Base-by-base conservation (phyloP, 2,329 filamentous ascomycete species). In the Alternaria tenuissima region DNA sequence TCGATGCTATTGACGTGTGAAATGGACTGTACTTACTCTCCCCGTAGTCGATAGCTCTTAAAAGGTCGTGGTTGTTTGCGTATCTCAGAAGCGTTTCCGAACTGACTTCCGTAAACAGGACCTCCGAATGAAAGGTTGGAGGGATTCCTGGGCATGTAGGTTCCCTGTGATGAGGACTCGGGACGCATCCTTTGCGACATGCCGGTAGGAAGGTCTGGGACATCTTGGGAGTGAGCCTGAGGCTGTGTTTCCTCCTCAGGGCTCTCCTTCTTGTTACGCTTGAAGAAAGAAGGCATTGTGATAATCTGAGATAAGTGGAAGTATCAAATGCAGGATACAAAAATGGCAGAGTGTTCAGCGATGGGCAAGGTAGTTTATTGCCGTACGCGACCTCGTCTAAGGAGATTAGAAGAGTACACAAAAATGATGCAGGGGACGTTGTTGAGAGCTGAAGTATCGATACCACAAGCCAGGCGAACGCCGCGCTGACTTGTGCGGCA, bases 31-130 rank as follows among this genome's bases (percentile, higher is more conserved):
- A 64, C 70, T 34, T 63, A 73, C 67, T 71, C 67, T 54, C 67
- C 69, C 26, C 61, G 63, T 36, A 70, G 48, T 30, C 70, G 53
- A 48, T 66, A 71, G 51, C 69, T 73, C 58, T 63, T 67, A 51
- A 72, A 73, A 2, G 63, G 62, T 16, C 67, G 63, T 7, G 60
- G 66, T 55, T 66, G 47, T 61, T 64, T 68, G n/a, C 58, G 53
- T 11, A 61, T 14, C 20, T 61, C 58, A 7, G 58, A 30, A 48
- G 16, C 48, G 26, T 39, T 44, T n/a, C 39, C 39, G 8, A 43
- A 36, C 34, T 60, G 57, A 41, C 32, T 57, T 14, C 47, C 26
- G 36, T 46, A 57, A 2, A 60, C 48, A 7, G 51, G 39, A 18
- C 34, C 49, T 18, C 18, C 52, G 3, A 60, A 52, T 16, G 58